phyloP scores from a whole-genome alignment of 2,329 filamentous ascomycete species.

The Curvularia verruculosa region DNA sequence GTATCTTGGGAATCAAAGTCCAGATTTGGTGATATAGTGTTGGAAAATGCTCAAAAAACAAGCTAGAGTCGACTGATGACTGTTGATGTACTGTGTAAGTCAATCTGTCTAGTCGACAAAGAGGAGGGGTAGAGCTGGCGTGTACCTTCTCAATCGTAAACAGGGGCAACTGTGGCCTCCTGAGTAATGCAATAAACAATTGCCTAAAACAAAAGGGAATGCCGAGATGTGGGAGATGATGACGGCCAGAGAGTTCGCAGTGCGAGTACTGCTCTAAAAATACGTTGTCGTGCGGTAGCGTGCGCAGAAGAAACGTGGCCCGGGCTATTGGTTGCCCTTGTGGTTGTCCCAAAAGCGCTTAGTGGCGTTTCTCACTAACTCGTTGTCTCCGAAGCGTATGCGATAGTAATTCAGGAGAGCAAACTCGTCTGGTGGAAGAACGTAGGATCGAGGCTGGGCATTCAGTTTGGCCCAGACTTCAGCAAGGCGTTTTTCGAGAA shows the following conservation, averaged over 20 bases:
- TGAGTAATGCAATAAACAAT: background rate
- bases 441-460: conserved; percentile 68
- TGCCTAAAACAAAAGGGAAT: background rate
- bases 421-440: conserved; percentile 79
- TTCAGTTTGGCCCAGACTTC: conserved; percentile 73
- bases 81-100: conserved; percentile 5
- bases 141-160: conserved; percentile 9
- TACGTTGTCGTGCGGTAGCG: background rate
- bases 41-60: conserved; percentile 17
- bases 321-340: conserved; percentile 35
- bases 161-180: background rate
- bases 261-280: background rate
- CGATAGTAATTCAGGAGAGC: conserved; percentile 87
- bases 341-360: conserved; percentile 63
- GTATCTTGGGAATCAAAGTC: conserved; percentile 31
- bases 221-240: background rate
- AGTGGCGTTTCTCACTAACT: conserved; percentile 59
- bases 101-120: background rate
- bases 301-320: conserved; percentile 4
- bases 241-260: background rate
- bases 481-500: conserved; percentile 65
- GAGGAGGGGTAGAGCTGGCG: background rate
- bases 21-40: conserved; percentile 11
- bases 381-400: conserved; percentile 64
- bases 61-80: conserved; percentile 8